Conservation (phyloP, 352 stramenopile genomes). For the Phytophthora megakarya region DNA sequence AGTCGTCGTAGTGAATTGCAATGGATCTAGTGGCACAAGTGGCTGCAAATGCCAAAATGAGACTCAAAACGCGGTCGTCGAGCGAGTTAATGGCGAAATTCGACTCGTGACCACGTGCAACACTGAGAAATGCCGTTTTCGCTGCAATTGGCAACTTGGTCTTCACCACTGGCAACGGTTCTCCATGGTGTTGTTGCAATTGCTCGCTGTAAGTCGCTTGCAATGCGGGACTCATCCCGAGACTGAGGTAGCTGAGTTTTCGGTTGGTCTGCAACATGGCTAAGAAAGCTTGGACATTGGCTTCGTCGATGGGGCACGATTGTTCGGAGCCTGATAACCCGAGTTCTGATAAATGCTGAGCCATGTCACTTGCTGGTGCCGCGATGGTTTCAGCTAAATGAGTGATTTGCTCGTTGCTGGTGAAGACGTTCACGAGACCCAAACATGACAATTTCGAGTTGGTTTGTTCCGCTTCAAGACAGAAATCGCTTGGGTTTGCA, state of each 20-base stretch:
- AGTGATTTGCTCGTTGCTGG: constrained; percentile 22
- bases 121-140: constrained; percentile 36
- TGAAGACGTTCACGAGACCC: constrained; percentile 30
- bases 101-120: not conserved
- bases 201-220: constrained; percentile 10
- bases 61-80: constrained; percentile 26
- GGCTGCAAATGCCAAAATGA: constrained; percentile 31
- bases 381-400: constrained; percentile 10
- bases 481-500: constrained; percentile 16
- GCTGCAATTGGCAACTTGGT: constrained; percentile 8
- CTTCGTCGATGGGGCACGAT: constrained; percentile 33
- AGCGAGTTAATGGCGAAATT: constrained; percentile 4
- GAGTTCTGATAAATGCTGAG: constrained; percentile 31
- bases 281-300: constrained; percentile 22
- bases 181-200: constrained; percentile 27
- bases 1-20: constrained; percentile 31
- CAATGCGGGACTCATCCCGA: constrained; percentile 22
- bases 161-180: constrained; percentile 29
- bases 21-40: constrained; percentile 29
- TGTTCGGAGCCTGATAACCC: constrained; percentile 27
- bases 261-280: constrained; percentile 31
- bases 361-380: constrained; percentile 8
- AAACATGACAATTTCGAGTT: constrained; percentile 19
- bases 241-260: constrained; percentile 32
- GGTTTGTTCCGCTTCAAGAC: constrained; percentile 1